phyloP scores from a whole-genome alignment of 495 filamentous ascomycete species.

The Penicillium argentinense region DNA sequence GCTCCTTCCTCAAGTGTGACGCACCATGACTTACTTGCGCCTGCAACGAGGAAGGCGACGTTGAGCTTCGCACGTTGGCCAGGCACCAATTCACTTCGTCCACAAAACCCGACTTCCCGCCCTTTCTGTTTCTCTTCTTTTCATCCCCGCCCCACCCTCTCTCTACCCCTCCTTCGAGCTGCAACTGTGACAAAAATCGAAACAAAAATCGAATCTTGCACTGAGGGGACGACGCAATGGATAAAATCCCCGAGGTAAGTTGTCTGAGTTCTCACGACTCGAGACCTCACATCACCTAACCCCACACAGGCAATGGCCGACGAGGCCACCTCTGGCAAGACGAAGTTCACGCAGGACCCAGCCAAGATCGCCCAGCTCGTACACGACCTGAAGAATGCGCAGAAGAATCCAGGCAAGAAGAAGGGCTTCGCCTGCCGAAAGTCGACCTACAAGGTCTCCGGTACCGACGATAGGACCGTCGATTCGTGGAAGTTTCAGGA shows the following conservation, averaged over 20 bases:
- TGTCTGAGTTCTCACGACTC: too few species aligned
- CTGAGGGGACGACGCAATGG: too few species aligned
- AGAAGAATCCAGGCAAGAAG: constrained; percentile 41
- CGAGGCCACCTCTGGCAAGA: not conserved
- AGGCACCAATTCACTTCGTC: not conserved
- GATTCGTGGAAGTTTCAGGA: constrained; percentile 93
- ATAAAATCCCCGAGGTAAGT: too few species aligned
- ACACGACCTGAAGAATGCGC: constrained; percentile 52
- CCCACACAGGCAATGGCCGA: not conserved
- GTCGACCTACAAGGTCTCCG: constrained; percentile 63
- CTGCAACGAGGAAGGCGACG: not conserved
- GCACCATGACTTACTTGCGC: constrained; percentile 14
- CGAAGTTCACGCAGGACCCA: constrained; percentile 53
- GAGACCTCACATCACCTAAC: too few species aligned
- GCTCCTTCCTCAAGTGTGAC: constrained; percentile 1
- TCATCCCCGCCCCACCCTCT: not conserved
- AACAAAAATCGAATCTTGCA: too few species aligned
- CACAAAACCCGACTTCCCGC: not conserved
- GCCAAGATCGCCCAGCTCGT: constrained; percentile 61
- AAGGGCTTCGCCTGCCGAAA: constrained; percentile 71
- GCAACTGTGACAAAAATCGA: too few species aligned
- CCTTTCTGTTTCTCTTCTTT: not conserved
- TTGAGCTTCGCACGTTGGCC: too few species aligned
- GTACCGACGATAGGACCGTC: constrained; percentile 61
- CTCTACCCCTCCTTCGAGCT: constrained; percentile 15